Base-by-base conservation (phyloP, 2,329 filamentous ascomycete genomes). In the Falciphora oryzae region DNA sequence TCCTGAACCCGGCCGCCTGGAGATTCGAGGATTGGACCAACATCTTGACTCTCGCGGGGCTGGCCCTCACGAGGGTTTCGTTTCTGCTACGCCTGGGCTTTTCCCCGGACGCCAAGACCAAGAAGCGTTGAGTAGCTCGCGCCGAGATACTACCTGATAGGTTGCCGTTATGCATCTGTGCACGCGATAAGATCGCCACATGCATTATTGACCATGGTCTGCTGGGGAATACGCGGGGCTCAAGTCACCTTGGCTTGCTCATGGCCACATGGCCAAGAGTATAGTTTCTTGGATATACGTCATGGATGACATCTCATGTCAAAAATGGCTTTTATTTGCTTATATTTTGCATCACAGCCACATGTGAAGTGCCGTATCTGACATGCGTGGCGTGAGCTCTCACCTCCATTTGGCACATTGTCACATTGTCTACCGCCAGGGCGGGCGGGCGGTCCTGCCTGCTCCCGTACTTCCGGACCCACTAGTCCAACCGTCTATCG, bases 21-120 rank as follows among this genome's bases (percentile, higher is more conserved):
- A 72, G 71, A 27, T 61, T 65, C 25, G 73, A 76, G 67, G 78
- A 79, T 65, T 75, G 72, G 71, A 67, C 78, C 38, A 76, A 77
- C 22, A 70, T 77, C 65, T 65, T 68, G 29, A 71, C 73, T 63
- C 70, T 77, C 31, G 69, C 72, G 58, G 68, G 70, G 50, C 74
- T 75, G 2, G 68, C 73, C 57, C 59, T 68, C 6, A 64, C 77
- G 66, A 73, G 77, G 61, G n/a, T 71, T 22, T 72, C 69, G 2
- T 78, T 79, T 65, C 65, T 79, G 67, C 38, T 73, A 59, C 75
- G 72, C 2, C 63, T 76, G 60, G 77, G 75, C 16, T 68, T 75
- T 61, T 11, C 57, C 5, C 28, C 13, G 18, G 11, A n/a, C 14
- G 28, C 14, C n/a, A 66, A 64, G 53, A n/a, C 25, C 22, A 65